A percentile compares a stretch with the other conserved stretches of the same genome.
Evolutionary conservation across 2,329 filamentous ascomycete species (phyloP).

Genomic region (Trichophyton schoenleinii): DNA sequence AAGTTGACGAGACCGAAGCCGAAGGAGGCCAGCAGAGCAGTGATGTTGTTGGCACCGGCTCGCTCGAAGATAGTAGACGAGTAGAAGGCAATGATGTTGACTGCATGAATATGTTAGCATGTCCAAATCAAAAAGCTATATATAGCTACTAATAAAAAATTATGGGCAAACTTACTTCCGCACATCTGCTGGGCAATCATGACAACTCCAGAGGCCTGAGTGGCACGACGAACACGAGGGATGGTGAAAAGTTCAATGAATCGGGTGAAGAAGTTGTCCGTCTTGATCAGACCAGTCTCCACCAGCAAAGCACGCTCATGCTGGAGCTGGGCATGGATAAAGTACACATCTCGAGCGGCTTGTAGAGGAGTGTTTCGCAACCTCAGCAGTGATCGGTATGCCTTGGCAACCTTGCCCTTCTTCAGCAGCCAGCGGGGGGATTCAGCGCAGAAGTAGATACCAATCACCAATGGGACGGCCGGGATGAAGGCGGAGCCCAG

Average conservation of each 20-base stretch:
- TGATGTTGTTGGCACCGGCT: constrained; percentile 36
- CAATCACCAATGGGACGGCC: constrained; percentile 44
- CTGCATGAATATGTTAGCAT: constrained; percentile 16
- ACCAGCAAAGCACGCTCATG: constrained; percentile 28
- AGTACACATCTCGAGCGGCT: constrained; percentile 48
- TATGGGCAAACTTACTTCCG: constrained; percentile 23
- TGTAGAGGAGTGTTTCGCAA: constrained; percentile 49
- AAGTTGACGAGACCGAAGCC: constrained; percentile 54
- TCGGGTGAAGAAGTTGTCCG: constrained; percentile 40
- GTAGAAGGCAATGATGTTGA: constrained; percentile 63
- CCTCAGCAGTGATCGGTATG: constrained; percentile 47
- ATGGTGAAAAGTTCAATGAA: constrained; percentile 22
- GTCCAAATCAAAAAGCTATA: neutral
- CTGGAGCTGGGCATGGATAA: constrained; percentile 37
- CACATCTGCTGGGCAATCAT: constrained; percentile 24
- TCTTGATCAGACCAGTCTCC: constrained; percentile 21
- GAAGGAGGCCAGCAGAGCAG: constrained; percentile 47
- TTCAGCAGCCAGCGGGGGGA: constrained; percentile 57
- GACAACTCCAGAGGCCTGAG: constrained; percentile 20
- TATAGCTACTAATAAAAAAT: constrained; percentile 1
- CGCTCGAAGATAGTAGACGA: constrained; percentile 36
- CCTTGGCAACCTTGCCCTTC: constrained; percentile 49
- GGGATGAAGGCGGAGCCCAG: constrained; percentile 54
- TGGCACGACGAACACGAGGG: constrained; percentile 22
- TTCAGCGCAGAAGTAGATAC: constrained; percentile 51